Evolutionary conservation across 305 asterid genomes (phyloP), one percentile per base, ranked within the genome.

Genomic region (Rubia balearica): DNA sequence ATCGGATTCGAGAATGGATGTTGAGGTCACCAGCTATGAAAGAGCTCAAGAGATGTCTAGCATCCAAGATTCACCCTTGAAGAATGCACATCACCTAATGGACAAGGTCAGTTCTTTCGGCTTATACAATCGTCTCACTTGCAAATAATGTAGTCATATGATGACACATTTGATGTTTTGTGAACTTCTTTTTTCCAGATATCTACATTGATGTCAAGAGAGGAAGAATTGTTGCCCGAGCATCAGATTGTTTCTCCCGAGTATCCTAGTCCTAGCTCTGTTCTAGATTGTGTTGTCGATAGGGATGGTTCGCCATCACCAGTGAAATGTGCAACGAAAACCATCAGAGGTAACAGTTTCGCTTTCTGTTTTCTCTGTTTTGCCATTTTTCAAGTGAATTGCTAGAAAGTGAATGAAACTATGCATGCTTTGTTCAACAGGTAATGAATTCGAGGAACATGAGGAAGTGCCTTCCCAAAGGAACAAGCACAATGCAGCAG

Each of bases 221-320:
- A 83, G 57, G 86, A 85, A 65, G 92, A 84, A 71, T 68, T 81
- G 14, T 7, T 55, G 74, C 75, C 72, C 62, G 88, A 84, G 40
- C 71, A 75, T 76, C 77, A 83, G 36, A 77, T 59, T 66, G 83
- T 73, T 69, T 73, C 84, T n/a, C 81, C 85, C 4, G 93, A 91
- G 79, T 78, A 85, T 77, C 89, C 95, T 4, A 91, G 97, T 71
- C 96, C 97, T 0, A 85, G 89, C 49, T 91, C 97, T 4, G 96
- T 91, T 78, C 95, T 91, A 67, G 96, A 85, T 57, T 64, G 75
- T 73, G 79, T 69, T 48, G 73, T 72, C 41, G 77, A 80, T 68
- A 78, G 75, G 68, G 90, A 89, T 51, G 86, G 85, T 71, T 83
- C 89, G 2, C 86, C 84, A 64, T 85, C 89, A 68, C 92, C 95